Conservation (phyloP, 352 stramenopile species). For the Aphanomyces invadans region DNA sequence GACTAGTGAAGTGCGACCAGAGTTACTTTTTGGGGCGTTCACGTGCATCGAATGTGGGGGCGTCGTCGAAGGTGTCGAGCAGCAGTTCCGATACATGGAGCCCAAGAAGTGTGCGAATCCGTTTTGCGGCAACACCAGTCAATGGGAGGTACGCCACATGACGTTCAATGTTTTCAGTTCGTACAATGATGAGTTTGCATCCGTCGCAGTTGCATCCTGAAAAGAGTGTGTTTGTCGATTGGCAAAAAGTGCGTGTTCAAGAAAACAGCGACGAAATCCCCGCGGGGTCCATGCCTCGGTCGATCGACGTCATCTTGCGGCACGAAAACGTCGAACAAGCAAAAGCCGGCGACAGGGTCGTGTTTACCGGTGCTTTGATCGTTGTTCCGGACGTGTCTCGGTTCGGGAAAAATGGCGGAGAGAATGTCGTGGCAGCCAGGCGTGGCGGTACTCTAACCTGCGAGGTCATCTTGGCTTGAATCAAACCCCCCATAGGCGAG, state of each 20-base stretch:
- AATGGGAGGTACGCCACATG: conserved; percentile 53
- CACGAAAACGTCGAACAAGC: conserved; percentile 96
- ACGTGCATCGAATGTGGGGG: conserved; percentile 92
- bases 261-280: conserved; percentile 99
- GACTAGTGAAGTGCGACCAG: conserved; percentile 95
- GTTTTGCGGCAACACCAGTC: conserved; percentile 88
- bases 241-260: conserved; percentile 98
- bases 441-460: conserved; percentile 27
- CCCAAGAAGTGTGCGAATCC: conserved; percentile 95
- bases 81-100: conserved; percentile 98
- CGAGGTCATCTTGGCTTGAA: neutral
- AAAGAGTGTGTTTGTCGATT: conserved; percentile 96
- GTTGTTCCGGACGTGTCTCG: conserved; percentile 94
- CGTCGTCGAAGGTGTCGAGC: conserved; percentile 87
- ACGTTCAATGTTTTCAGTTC: too few relatives aligned
- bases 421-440: conserved; percentile 54
- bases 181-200: neutral
- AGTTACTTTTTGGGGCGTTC: conserved; percentile 94
- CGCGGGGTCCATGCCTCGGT: conserved; percentile 94
- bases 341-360: conserved; percentile 93
- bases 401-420: conserved; percentile 64
- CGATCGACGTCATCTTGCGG: conserved; percentile 96
- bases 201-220: conserved; percentile 66
- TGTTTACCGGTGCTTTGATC: conserved; percentile 93
- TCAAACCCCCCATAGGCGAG: conserved; percentile 35